Evolutionary conservation across 1,284 basidiomycete genomes (phyloP).

Genomic region (Ganoderma leucocontextum): DNA sequence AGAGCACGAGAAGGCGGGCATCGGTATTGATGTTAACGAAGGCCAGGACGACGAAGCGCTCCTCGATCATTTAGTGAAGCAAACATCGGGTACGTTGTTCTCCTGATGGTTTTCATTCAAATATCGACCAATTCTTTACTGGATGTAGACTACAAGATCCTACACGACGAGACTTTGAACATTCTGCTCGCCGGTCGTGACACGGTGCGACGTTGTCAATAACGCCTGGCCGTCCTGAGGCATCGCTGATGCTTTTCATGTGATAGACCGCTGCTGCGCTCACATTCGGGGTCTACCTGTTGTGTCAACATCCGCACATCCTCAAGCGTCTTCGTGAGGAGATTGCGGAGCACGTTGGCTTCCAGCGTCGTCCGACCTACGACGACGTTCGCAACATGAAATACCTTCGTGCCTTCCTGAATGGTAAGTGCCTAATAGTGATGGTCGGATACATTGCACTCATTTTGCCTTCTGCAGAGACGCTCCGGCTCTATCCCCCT

Average conservation of each 20-base stretch:
- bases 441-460: not conserved
- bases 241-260: not conserved
- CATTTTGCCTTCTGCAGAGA: slow-evolving; percentile 32
- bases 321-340: slow-evolving; percentile 39
- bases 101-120: not conserved
- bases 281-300: slow-evolving; percentile 42
- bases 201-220: slow-evolving; percentile 53
- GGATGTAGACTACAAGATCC: slow-evolving; percentile 56
- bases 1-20: slow-evolving; percentile 32
- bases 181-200: slow-evolving; percentile 77
- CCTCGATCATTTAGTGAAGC: slow-evolving; percentile 68
- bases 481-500: slow-evolving; percentile 42
- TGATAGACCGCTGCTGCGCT: slow-evolving; percentile 40
- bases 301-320: slow-evolving; percentile 42
- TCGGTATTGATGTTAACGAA: slow-evolving; percentile 48
- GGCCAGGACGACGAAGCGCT: slow-evolving; percentile 62
- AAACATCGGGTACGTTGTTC: slow-evolving; percentile 60
- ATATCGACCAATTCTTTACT: not conserved
- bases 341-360: slow-evolving; percentile 33
- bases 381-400: slow-evolving; percentile 42
- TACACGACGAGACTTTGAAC: slow-evolving; percentile 78
- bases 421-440: slow-evolving; percentile 32
- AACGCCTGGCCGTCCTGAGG: not conserved
- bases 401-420: slow-evolving; percentile 45
- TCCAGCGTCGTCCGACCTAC: slow-evolving; percentile 36